phyloP scores from a whole-genome alignment of 192 early-diverging fungal genomes.

The Funneliformis geosporum region DNA sequence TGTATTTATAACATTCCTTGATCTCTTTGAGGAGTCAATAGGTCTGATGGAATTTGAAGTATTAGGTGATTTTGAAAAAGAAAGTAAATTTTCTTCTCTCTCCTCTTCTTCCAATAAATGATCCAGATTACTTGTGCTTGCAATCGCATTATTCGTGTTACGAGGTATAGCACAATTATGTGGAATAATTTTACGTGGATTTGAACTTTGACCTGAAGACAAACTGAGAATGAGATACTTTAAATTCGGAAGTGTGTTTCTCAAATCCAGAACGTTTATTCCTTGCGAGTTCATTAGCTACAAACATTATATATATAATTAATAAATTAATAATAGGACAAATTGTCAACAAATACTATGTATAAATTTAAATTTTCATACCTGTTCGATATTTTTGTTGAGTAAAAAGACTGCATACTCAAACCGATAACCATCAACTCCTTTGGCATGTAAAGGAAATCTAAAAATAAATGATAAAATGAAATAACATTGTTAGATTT shows the following conservation, averaged over 20 bases:
- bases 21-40: too few species aligned
- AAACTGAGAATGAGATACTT: constrained; percentile 60
- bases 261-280: constrained; percentile 64
- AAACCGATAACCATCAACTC: constrained; percentile 67
- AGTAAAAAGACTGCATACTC: constrained; percentile 84
- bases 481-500: background rate
- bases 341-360: background rate
- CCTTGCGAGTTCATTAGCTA: constrained; percentile 72
- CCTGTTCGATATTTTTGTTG: constrained; percentile 87
- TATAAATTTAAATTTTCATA: constrained; percentile 37
- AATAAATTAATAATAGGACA: background rate
- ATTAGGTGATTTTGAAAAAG: background rate
- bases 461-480: constrained; percentile 42
- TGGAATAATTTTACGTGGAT: constrained; percentile 28
- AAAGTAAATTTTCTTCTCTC: background rate
- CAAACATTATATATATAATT: background rate
- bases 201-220: constrained; percentile 28
- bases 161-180: constrained; percentile 14
- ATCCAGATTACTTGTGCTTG: background rate
- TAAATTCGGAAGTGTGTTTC: constrained; percentile 73
- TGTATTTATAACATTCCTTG: too few species aligned
- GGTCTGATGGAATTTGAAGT: background rate
- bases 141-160: background rate
- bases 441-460: constrained; percentile 74
- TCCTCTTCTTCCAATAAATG: background rate